These are phyloP conservation scores for Monosporozyma aquatica DNA, from an alignment of 805 yeast species.

Conservation along the genomic window DNA sequence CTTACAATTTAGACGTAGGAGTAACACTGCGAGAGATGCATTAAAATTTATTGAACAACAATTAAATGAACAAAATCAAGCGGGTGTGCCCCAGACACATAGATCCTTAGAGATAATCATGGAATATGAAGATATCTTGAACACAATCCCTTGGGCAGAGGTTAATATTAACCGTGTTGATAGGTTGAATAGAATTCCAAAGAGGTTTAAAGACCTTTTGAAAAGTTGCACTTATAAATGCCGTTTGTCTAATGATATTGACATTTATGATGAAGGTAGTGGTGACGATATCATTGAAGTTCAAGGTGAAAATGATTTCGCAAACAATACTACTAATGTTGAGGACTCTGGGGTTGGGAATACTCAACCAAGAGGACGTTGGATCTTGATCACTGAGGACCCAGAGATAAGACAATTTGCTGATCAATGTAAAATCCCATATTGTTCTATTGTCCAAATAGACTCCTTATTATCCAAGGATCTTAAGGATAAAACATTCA, in stretches of 20 bases:
- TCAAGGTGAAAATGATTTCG: background rate
- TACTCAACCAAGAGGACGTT: slow-evolving; percentile 21
- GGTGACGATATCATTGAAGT: slow-evolving; percentile 10
- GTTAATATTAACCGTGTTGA: slow-evolving; percentile 11
- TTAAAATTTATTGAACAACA: slow-evolving; percentile 47
- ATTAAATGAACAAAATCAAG: slow-evolving; percentile 7
- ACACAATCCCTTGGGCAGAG: slow-evolving; percentile 21
- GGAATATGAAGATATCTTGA: slow-evolving; percentile 40
- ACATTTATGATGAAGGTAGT: slow-evolving; percentile 24
- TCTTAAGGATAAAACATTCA: slow-evolving; percentile 19
- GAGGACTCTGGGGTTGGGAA: background rate
- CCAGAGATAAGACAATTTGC: slow-evolving; percentile 44
- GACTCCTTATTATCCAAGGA: slow-evolving; percentile 22
- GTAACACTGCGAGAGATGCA: slow-evolving; percentile 59
- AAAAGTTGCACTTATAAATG: slow-evolving; percentile 51
- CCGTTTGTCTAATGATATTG: slow-evolving; percentile 20
- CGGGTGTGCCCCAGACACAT: slow-evolving; percentile 6
- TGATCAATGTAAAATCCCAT: slow-evolving; percentile 45
- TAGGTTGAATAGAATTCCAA: slow-evolving; percentile 35
- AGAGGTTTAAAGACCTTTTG: slow-evolving; percentile 43
- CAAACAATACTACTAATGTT: background rate
- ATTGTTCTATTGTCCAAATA: slow-evolving; percentile 29
- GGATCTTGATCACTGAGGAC: slow-evolving; percentile 61
- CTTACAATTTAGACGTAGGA: slow-evolving; percentile 44
- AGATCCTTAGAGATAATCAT: slow-evolving; percentile 25